Evolutionary conservation across 176 grass and related monocot species (phyloP), one percentile per base, ranked within the genome.

Genomic region (Melocanna baccifera): DNA sequence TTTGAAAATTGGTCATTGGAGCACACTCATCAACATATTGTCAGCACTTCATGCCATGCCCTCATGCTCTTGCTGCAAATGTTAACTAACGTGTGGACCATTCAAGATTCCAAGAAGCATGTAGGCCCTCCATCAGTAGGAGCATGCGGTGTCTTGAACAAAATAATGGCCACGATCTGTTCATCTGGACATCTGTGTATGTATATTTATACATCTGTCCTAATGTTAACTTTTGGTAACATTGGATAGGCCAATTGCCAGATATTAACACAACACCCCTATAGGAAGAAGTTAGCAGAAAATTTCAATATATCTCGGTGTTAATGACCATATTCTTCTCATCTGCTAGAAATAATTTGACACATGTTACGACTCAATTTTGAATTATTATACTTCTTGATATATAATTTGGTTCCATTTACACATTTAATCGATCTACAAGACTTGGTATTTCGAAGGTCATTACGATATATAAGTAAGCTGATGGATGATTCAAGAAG

Each of bases 31-130:
- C 57, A 74, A 47, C 12, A 34, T 56, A 59, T 82, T 69, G 77
- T 82, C 50, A 69, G 78, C 62, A 77, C n/a, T 65, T 77, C 53
- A 78, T 78, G 45, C 78, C 78, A 78, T 77, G 25, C 47, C 53
- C 8, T 63, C 72, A 41, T 83, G 76, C 72, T 47, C 19, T 71
- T 62, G 7, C 32, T 39, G 58, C 65, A 69, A 77, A 41, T 67
- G 11, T 67, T 65, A 65, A 73, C 20, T 67, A 58, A 20, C 10
- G 14, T 40, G 41, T 76, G 69, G 78, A 59, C 71, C 70, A 59
- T 10, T 59, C 26, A 40, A 41, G 62, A 37, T 77, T 57, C 40
- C 63, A 1, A 75, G 22, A 67, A 75, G 85, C 50, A 73, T 43
- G 69, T 69, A 87, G 37, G 53, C 6, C 75, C 78, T 76, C 20